phyloP scores from a whole-genome alignment of 1,284 basidiomycete species.

The Dichomitus squalens region DNA sequence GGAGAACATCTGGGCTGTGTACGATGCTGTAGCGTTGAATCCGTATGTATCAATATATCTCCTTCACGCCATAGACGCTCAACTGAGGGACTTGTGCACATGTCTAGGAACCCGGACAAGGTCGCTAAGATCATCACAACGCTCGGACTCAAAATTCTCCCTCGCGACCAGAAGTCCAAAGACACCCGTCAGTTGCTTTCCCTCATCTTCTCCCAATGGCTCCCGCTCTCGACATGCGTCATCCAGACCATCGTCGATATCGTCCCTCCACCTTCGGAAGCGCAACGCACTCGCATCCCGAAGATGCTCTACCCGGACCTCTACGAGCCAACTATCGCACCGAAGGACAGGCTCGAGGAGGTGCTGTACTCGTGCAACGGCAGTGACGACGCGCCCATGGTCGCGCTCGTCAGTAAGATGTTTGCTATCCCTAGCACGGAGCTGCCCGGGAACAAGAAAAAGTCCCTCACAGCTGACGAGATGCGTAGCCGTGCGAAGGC shows the following conservation, averaged over 20 bases:
- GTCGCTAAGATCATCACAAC: slow-evolving; percentile 88
- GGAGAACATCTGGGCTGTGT: slow-evolving; percentile 97
- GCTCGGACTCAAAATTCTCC: slow-evolving; percentile 83
- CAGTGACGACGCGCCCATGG: slow-evolving; percentile 61
- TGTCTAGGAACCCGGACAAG: slow-evolving; percentile 80
- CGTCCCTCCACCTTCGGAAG: slow-evolving; percentile 83
- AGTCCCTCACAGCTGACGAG: slow-evolving; percentile 82
- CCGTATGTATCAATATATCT: slow-evolving; percentile 62
- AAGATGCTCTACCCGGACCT: slow-evolving; percentile 91
- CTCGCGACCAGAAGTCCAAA: slow-evolving; percentile 91
- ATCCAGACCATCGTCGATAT: slow-evolving; percentile 94
- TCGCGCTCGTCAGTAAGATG: slow-evolving; percentile 98
- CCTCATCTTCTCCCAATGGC: slow-evolving; percentile 94
- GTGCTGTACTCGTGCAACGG: slow-evolving; percentile 80
- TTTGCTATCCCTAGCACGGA: slow-evolving; percentile 86
- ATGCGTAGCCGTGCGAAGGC: slow-evolving; percentile 75
- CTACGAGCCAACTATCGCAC: slow-evolving; percentile 54
- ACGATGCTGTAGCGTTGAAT: slow-evolving; percentile 84
- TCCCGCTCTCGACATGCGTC: slow-evolving; percentile 90
- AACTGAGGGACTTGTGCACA: background rate
- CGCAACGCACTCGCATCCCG: slow-evolving; percentile 86
- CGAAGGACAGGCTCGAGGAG: slow-evolving; percentile 81
- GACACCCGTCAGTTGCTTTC: slow-evolving; percentile 85
- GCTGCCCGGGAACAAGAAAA: slow-evolving; percentile 85
- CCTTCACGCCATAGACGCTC: background rate